Evolutionary conservation across 2,329 filamentous ascomycete species (phyloP), one percentile per base, ranked within the genome.

Genomic region (Botrytis elliptica): DNA sequence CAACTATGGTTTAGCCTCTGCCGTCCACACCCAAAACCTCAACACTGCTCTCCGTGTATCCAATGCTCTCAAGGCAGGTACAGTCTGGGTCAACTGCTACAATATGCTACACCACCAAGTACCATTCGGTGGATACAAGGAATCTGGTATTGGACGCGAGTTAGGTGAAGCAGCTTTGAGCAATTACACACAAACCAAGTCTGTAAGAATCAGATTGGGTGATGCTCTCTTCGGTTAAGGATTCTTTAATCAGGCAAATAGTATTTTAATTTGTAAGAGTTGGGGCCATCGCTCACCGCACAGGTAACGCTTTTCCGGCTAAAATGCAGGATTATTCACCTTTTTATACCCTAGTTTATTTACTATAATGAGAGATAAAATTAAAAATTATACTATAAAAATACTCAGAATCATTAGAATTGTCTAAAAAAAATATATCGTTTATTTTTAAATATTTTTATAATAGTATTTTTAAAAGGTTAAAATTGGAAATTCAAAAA

Each of bases 141-240:
- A 94, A 84, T 89, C 86, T 40, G 93, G 93, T 75, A 92, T 94
- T 73, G 93, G 93, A 63, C 89, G 92, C 73, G 93, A 97, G 82
- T 85, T 92, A 6, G 91, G 91, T 75, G 90, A 92, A 85, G 88
- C 88, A 62, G 91, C 89, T 2, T 82, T 93, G 73, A 84, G 85
- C 60, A 90, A 91, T 84, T 93, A 92, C 82, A 91, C 89, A 20
- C 87, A 92, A 82, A 88, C 85, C 81, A 93, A 93, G 86, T 88
- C 88, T 7, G 90, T 92, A 6, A 84, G 85, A 44, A 89, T 91
- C 81, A 84, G 86, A 72, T 79, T 88, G 73, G 85, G 79, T 68
- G 84, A 84, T 75, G 80, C 84, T 57, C 75, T 86, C 33, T 86
- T 84, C 78, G 71, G 63, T 72, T 72, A 60, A 49, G 55, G n/a